Base-by-base conservation (phyloP, 164 flowering plant genomes). In the Macadamia tetraphylla region DNA sequence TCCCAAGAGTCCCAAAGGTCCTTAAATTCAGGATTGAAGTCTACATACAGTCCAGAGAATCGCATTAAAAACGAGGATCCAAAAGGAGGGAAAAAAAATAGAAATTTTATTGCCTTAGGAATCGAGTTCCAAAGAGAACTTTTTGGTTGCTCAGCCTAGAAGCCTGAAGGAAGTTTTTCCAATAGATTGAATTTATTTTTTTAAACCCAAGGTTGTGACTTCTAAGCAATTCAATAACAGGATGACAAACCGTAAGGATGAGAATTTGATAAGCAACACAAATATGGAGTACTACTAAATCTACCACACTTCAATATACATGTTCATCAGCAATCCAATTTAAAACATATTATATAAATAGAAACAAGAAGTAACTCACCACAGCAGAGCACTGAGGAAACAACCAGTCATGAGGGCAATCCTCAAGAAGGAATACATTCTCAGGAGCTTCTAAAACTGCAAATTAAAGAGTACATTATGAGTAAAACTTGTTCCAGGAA, bases 391-490 rank as follows among this genome's bases (percentile, higher is more conserved):
- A 94, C 42, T 81, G 97, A 74, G 97, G 99, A 79, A 94, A 94
- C 70, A 94, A 73, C 99, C 95, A 94, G 76, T 94, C 99, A 70
- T 94, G 99, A 65, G 99, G 97, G 74, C 92, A 90, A 56, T 94
- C 93, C 62, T 83, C 90, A 60, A 94, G 75, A 70, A 90, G 84
- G 79, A 83, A 91, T 58, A 90, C 77, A 67, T 76, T 53, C 9
- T 87, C 92, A 18, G 96, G 86, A 72, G 83, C 82, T 71, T 88
- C 87, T 42, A 71, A 65, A 69, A 81, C 96, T 87, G 91, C 76
- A 86, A 67, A 59, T 53, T 29, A 66, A 52, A 69, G 32, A 62
- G 58, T 23, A 12, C 10, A 35, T 55, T 62, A 53, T 62, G 52
- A 60, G 15, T 46, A 29, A 44, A 43, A 43, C 40, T 18, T 1